Conservation (phyloP, 169 alveolate genomes). For the Eimeria acervulina region DNA sequence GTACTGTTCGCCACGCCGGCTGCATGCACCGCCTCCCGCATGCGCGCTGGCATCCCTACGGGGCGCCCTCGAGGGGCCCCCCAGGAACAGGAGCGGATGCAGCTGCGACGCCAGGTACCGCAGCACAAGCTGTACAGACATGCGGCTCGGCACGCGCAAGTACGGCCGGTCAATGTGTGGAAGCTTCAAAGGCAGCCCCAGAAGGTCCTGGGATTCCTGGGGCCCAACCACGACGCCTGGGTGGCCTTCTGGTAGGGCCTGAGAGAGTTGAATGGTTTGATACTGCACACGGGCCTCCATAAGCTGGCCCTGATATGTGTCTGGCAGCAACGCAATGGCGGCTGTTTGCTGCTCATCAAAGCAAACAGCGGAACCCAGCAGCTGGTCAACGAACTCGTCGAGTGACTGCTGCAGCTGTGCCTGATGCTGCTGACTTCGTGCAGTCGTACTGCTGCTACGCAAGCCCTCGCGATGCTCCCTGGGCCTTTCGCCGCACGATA, state of each 20-base stretch:
- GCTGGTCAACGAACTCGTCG: conserved; percentile 71
- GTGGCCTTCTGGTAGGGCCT: not conserved
- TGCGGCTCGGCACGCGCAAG: conserved; percentile 78
- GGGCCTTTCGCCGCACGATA: not conserved
- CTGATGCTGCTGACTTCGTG: conserved; percentile 22
- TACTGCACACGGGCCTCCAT: conserved; percentile 74
- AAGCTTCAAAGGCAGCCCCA: conserved; percentile 59
- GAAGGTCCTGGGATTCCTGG: conserved; percentile 55
- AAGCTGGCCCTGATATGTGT: conserved; percentile 67
- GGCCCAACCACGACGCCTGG: not conserved
- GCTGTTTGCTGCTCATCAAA: conserved; percentile 78
- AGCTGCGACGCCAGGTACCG: conserved; percentile 78
- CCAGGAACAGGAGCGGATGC: conserved; percentile 40
- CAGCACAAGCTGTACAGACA: conserved; percentile 74
- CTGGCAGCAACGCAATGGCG: conserved; percentile 81
- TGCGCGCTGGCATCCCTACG: not conserved
- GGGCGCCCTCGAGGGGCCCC: not conserved
- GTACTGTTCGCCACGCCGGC: not conserved
- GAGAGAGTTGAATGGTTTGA: conserved; percentile 10
- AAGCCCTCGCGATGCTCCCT: conserved; percentile 37
- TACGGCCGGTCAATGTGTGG: conserved; percentile 74
- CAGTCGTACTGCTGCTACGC: conserved; percentile 42
- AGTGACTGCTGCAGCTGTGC: conserved; percentile 69
- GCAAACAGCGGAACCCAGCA: conserved; percentile 42
- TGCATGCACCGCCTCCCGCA: not conserved